Evolutionary conservation across 2,329 filamentous ascomycete species (phyloP).

Genomic region (Fusarium succisae): DNA sequence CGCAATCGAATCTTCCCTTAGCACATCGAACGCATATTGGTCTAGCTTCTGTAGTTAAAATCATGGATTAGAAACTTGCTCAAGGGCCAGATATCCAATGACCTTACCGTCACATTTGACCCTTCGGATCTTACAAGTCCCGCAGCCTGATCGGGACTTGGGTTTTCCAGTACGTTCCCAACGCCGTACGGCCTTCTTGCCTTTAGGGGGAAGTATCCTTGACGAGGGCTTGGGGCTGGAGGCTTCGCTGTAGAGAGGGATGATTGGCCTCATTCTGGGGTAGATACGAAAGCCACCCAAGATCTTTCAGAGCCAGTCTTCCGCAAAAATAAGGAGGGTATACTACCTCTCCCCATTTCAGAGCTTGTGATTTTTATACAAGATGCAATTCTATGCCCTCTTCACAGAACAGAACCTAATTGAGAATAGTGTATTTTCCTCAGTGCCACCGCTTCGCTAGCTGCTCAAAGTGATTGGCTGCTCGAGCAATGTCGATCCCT

Average conservation of each 20-base stretch:
- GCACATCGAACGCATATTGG: not conserved
- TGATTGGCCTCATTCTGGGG: not conserved
- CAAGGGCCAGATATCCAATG: no score
- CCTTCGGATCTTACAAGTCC: not conserved
- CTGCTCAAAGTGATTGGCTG: not conserved
- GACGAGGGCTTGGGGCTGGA: not conserved
- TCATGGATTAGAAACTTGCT: not conserved
- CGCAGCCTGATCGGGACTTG: not conserved
- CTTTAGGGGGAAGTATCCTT: not conserved
- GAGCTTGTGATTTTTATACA: not conserved
- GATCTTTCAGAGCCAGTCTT: not conserved
- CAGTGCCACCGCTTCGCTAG: not conserved
- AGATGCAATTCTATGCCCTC: no score
- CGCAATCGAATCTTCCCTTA: not conserved
- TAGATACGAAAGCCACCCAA: not conserved
- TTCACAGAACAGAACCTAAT: not conserved
- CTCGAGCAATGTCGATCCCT: not conserved
- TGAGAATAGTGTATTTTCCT: not conserved
- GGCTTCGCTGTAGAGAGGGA: not conserved
- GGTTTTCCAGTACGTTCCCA: not conserved
- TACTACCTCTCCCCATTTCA: not conserved
- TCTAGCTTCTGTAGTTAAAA: not conserved
- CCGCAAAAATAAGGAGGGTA: not conserved
- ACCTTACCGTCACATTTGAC: not conserved
- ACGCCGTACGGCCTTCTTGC: not conserved